Conservation (phyloP, 2,329 filamentous ascomycete genomes). For the Xylariaceae sp. region DNA sequence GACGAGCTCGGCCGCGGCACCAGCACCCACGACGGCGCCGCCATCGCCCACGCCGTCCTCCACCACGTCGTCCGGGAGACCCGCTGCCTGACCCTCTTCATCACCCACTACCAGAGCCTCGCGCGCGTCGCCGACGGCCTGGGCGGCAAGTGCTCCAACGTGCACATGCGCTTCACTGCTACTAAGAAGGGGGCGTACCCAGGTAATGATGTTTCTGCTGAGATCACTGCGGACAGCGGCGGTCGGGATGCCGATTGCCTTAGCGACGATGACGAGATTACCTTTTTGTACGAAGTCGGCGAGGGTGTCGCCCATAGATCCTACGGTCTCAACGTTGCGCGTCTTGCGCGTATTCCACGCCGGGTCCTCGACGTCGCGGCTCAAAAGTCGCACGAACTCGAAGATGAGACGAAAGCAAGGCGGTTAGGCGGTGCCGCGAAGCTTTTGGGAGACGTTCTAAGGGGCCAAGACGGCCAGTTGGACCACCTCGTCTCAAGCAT, state of each 20-base stretch:
- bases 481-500: conserved; percentile 51
- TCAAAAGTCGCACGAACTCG: conserved; percentile 74
- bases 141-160: conserved; percentile 64
- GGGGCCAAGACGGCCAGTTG: conserved; percentile 37
- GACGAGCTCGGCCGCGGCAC: conserved; percentile 94
- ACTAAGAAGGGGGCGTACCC: conserved; percentile 24
- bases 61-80: conserved; percentile 73
- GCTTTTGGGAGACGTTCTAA: conserved; percentile 39
- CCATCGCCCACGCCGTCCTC: conserved; percentile 88
- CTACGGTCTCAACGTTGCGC: conserved; percentile 90
- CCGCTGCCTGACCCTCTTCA: conserved; percentile 81
- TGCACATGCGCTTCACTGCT: conserved; percentile 84
- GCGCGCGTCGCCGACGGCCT: conserved; percentile 65
- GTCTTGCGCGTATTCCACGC: conserved; percentile 74
- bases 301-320: conserved; percentile 90
- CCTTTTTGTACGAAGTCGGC: conserved; percentile 88
- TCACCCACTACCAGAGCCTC: conserved; percentile 94
- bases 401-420: conserved; percentile 62
- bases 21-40: conserved; percentile 90
- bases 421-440: conserved; percentile 48
- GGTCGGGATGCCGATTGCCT: conserved; percentile 31
- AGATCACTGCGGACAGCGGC: conserved; percentile 19
- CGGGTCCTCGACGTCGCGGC: conserved; percentile 73
- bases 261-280: conserved; percentile 68
- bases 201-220: too few species aligned